Percentiles rank a stretch among this genome's conserved stretches.
Evolutionary conservation across 441 rosid genomes (phyloP).

Genomic region (Syzygium malaccense): DNA sequence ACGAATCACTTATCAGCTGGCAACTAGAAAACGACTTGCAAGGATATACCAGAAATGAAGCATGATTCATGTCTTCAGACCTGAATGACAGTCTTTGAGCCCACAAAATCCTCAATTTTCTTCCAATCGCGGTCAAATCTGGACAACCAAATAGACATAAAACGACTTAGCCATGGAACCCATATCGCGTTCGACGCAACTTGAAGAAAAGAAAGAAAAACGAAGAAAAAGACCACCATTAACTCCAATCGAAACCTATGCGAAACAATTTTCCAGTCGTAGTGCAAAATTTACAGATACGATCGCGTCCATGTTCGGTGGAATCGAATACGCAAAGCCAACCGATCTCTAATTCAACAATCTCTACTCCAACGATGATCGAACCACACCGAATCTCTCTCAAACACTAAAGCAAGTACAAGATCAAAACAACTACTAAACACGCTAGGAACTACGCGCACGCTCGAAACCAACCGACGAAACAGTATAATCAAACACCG

Average conservation of each 20-base stretch:
- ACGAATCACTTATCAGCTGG: constrained; percentile 6
- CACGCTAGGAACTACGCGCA: neutral
- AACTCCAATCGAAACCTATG: neutral
- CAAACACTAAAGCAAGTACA: neutral
- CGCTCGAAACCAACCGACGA: neutral
- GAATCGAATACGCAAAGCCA: neutral
- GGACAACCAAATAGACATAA: constrained; percentile 15
- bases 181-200: neutral
- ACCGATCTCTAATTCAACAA: neutral
- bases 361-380: neutral
- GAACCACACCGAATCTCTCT: neutral
- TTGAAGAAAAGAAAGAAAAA: neutral
- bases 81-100: constrained; percentile 74
- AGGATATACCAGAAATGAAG: neutral
- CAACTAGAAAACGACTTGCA: neutral
- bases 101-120: constrained; percentile 71
- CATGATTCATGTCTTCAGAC: constrained; percentile 23
- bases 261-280: neutral
- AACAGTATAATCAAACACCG: neutral
- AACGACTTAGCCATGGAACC: neutral
- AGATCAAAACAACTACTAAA: neutral
- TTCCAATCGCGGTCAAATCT: constrained; percentile 83
- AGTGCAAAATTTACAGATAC: neutral
- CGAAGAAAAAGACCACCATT: neutral
- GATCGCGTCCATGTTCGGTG: neutral